phyloP scores from a whole-genome alignment of 805 yeast genomes.

The Metschnikowia santaceciliae region DNA sequence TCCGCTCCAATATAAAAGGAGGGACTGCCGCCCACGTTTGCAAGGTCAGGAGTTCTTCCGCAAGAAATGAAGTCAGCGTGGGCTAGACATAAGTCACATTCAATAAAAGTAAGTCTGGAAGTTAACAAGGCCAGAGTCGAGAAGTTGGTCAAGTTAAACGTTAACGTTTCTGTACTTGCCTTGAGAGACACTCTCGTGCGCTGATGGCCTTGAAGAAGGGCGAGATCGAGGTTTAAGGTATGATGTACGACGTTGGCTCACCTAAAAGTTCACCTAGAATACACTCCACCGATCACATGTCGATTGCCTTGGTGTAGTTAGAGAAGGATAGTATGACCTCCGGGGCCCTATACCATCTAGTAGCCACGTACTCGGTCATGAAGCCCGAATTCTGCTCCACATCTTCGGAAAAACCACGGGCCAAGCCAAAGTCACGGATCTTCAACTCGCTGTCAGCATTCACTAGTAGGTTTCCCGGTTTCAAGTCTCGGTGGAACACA shows the following conservation, averaged over 20 bases:
- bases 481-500: conserved; percentile 88
- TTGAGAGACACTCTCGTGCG: conserved; percentile 19
- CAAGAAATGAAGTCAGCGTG: too few species aligned
- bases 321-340: conserved; percentile 94
- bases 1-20: too few species aligned
- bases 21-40: too few species aligned
- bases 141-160: conserved; percentile 20
- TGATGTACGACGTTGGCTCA: conserved; percentile 28
- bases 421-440: conserved; percentile 94
- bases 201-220: conserved; percentile 17
- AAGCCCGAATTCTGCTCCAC: conserved; percentile 89
- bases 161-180: conserved; percentile 16
- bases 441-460: conserved; percentile 96
- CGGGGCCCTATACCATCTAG: conserved; percentile 98
- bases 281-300: conserved; percentile 98
- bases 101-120: too few species aligned
- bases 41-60: too few species aligned
- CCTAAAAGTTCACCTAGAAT: conserved; percentile 91
- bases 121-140: conserved; percentile 15
- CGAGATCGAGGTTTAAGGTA: conserved; percentile 20
- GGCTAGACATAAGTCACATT: too few species aligned
- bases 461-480: conserved; percentile 89
- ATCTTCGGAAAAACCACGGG: conserved; percentile 82
- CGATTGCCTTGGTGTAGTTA: conserved; percentile 93
- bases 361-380: conserved; percentile 95